Evolutionary conservation across 768 basidiomycete genomes (phyloP), one percentile per base, ranked within the genome.

Genomic region (Porphyrellus cyaneotinctus): DNA sequence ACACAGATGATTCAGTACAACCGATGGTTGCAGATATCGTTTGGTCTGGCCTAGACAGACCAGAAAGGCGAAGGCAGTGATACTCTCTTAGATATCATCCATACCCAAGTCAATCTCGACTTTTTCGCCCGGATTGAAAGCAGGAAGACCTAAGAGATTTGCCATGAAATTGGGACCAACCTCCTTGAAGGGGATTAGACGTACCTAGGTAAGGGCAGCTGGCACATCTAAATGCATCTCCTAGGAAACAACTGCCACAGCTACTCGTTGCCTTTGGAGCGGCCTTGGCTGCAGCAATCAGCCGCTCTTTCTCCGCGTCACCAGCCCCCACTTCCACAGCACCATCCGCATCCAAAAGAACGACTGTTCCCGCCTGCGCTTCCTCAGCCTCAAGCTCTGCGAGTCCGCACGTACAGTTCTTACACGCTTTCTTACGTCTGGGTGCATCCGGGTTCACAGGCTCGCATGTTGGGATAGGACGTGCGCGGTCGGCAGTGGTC

Each of bases 111-210:
- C 82, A 54, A 95, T 90, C 76, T 92, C 87, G 24, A 99, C 93
- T 75, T 97, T 95, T 75, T 98, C 93, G 51, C 97, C 97, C 2
- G 97, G 95, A 70, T 95, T 90, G 77, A 99, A 98, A 13, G 95
- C 92, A 42, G 97, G 97, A 26, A 98, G 80, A 60, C 97, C 95
- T 97, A 61, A n/a, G 38, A 28, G 13, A n/a, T 36, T 28, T 33
- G 55, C 43, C 30, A 24, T 58, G 48, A 59, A 51, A 50, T 37
- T 18, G 43, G 54, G 22, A 56, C 54, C 35, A 54, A 26, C 53
- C 24, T 15, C 15, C 26, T 20, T 49, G 51, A 47, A 37, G 32
- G 28, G 39, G 15, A 45, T 32, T 35, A n/a, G 17, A 81, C 90
- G 55, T 60, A 97, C 95, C 95, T 41, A 91, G 76, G 72, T 97